These are phyloP conservation scores for Pichia pseudocactophila DNA, from an alignment of 805 yeast genomes.

Conservation along the genomic window DNA sequence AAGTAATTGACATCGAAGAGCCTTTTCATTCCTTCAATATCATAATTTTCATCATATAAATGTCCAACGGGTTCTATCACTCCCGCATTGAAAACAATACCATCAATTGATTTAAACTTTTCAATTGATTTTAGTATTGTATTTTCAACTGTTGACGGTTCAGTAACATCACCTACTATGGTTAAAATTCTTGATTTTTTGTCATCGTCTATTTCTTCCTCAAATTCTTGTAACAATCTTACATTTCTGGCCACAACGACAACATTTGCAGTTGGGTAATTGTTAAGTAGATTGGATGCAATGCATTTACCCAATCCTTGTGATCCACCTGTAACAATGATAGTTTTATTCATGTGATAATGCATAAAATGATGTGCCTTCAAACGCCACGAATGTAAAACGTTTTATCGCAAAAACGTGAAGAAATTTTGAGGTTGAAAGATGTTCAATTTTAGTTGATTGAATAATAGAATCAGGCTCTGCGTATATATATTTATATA, in stretches of 20 bases:
- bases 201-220: slow-evolving; percentile 32
- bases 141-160: slow-evolving; percentile 26
- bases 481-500: no score
- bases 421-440: no score
- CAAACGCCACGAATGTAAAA: no score
- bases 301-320: slow-evolving; percentile 80
- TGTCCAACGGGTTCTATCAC: slow-evolving; percentile 67
- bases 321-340: slow-evolving; percentile 55
- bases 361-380: no score
- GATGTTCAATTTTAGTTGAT: no score
- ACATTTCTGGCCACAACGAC: slow-evolving; percentile 69
- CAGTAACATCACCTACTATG: slow-evolving; percentile 54
- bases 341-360: slow-evolving; percentile 14
- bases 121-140: slow-evolving; percentile 38
- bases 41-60: slow-evolving; percentile 38
- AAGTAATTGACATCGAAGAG: slow-evolving; percentile 73
- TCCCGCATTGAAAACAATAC: slow-evolving; percentile 75
- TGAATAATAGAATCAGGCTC: no score
- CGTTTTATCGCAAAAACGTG: no score
- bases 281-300: slow-evolving; percentile 40
- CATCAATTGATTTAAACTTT: slow-evolving; percentile 50
- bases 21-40: slow-evolving; percentile 48
- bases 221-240: slow-evolving; percentile 28
- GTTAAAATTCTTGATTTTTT: slow-evolving; percentile 43
- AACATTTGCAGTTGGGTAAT: slow-evolving; percentile 30